Evolutionary conservation across 345 rosid genomes (phyloP), one percentile per base, ranked within the genome.

Genomic region (Aquilaria yunnanensis): DNA sequence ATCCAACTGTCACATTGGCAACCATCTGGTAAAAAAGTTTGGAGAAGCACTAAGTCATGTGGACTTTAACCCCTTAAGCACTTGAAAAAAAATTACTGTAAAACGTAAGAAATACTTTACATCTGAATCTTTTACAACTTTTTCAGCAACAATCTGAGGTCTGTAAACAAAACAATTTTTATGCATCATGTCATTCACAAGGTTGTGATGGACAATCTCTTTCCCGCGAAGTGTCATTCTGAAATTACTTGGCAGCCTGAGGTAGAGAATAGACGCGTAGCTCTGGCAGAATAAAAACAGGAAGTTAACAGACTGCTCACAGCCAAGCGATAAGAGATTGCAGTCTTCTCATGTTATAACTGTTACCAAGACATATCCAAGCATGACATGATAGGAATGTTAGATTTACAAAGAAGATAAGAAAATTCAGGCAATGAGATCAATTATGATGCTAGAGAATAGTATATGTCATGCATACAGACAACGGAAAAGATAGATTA

Each of bases 191-290:
- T 87, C 97, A 59, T 80, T 73, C 62, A 70, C 73, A 37, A 80
- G 60, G 68, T 69, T 68, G 61, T 90, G 95, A 73, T 87, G 89
- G 47, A 80, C 63, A 11, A 85, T 75, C 9, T 75, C 95, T 68
- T 70, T 63, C 10, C 88, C 83, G 14, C 85, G 87, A 48, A 85
- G 70, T 63, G 75, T 57, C 48, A 90, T 83, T 75, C 74, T 73
- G 67, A 90, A 90, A 10, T 69, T 64, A 1, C 72, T 16, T 46
- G 95, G 97, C 62, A 76, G 82, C 68, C 68, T 75, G 33, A 83
- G 88, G 67, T 87, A 90, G 59, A 90, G 89, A 67, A 90, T 85
- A n/a, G 92, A 78, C 54, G 87, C 92, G 65, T 85, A 90, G 62
- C 85, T 87, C 96, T 90, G 65, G 34, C 48, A 68, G 47, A 32